Conservation (phyloP, 164 flowering plant species). For the Liquidambar formosana region DNA sequence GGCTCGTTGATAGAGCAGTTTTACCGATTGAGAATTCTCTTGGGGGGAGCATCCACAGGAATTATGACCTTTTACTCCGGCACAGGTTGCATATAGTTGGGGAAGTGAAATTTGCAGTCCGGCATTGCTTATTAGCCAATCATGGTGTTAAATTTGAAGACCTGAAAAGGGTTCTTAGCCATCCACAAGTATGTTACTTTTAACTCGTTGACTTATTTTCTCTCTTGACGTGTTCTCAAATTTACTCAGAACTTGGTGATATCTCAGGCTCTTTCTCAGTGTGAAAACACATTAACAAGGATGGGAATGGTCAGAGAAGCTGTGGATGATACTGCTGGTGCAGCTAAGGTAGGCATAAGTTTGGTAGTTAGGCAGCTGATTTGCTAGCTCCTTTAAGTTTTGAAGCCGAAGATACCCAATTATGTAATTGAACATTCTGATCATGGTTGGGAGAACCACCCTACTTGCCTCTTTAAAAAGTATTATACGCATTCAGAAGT, state of each 20-base stretch:
- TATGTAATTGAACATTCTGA: background rate
- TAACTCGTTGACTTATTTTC: background rate
- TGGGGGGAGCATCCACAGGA: conserved; percentile 96
- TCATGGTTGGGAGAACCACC: background rate
- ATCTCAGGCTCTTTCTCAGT: conserved; percentile 94
- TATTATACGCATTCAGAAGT: background rate
- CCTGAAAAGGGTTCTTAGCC: conserved; percentile 86
- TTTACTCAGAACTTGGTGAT: background rate
- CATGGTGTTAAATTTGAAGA: conserved; percentile 71
- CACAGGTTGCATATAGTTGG: conserved; percentile 97
- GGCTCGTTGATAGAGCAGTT: conserved; percentile 96
- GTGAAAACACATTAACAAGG: conserved; percentile 87
- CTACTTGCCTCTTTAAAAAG: background rate
- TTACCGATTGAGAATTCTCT: conserved; percentile 94
- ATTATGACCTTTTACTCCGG: conserved; percentile 87
- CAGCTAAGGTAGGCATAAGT: conserved; percentile 70
- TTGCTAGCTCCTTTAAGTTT: background rate
- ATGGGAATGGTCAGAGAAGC: conserved; percentile 91
- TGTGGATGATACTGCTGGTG: conserved; percentile 94
- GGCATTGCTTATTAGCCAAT: conserved; percentile 88
- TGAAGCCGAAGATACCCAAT: background rate
- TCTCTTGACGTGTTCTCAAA: background rate
- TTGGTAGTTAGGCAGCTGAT: background rate
- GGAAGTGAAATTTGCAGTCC: conserved; percentile 77
- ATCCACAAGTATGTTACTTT: conserved; percentile 69